Base-by-base conservation (phyloP, 2,329 filamentous ascomycete species). In the Geosmithia flava region DNA sequence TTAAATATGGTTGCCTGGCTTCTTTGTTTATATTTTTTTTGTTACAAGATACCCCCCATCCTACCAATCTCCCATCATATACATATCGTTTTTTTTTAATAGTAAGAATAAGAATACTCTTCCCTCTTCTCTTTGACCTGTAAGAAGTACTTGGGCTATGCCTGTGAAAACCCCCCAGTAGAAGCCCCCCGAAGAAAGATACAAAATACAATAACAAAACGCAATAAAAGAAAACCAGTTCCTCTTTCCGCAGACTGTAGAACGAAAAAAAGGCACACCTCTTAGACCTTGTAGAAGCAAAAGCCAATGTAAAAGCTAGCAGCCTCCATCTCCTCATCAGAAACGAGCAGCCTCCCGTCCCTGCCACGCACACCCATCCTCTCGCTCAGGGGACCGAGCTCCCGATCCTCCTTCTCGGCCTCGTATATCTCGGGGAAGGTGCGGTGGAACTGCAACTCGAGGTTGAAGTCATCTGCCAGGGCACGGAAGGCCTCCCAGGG, bases 401-500 rank as follows among this genome's bases (percentile, higher is more conserved):
- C 80, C 1, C 75, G 73, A 59, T 96, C 87, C 52, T 94, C 83
- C 67, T 91, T 93, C 64, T 97, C 90, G 20, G 88, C 78, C 53
- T 88, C 81, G 87, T 91, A 97, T 29, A 98, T 85, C 55, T 97
- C 90, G 41, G 80, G 69, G 62, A 98, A 98, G 0, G 84, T 78
- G 65, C 91, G 91, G 59, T 94, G 86, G 60, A 96, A 98, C 66
- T 95, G 85, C 57, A 97, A 68, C 64, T 98, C 93, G 7, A 98
- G 78, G 57, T 96, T 96, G 72, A 91, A 98, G 61, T 97, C 90
- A 62, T 96, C 90, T 17, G 93, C 93, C 57, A 97, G 71, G 23
- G 88, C 90, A 67, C 93, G 87, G 70, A 98, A 97, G 1, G 89
- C 90, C 63, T 95, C 90, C 91, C 93, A 98, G 0, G 93, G 93